A percentile compares a stretch with the other conserved stretches of the same genome.
These are phyloP conservation scores for Nakazawaea siamensis DNA, from an alignment of 805 yeast genomes.

Conservation along the genomic window DNA sequence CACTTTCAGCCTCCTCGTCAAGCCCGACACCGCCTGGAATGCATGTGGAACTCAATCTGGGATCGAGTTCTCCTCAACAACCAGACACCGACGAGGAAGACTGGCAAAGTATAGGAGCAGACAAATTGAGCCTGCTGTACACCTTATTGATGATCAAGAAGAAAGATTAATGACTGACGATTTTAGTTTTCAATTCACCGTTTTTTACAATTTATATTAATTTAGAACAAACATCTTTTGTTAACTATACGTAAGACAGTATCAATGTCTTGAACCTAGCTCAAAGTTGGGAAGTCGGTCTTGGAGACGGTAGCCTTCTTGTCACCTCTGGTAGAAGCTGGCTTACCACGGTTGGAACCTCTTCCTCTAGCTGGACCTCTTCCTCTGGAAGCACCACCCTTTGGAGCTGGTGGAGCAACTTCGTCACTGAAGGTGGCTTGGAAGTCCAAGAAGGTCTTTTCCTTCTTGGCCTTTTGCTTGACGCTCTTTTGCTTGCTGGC, in stretches of 20 bases:
- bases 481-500: constrained; percentile 59
- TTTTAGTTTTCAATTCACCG: no score
- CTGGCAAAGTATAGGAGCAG: constrained; percentile 89
- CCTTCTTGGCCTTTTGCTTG: constrained; percentile 71
- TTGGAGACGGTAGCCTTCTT: constrained; percentile 39
- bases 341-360: constrained; percentile 11
- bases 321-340: constrained; percentile 19
- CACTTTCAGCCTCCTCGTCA: constrained; percentile 12
- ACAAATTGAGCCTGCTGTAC: constrained; percentile 10
- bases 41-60: constrained; percentile 4
- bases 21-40: constrained; percentile 14
- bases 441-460: constrained; percentile 70
- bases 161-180: constrained; percentile 2
- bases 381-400: constrained; percentile 21
- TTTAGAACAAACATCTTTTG: no score
- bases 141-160: constrained; percentile 10
- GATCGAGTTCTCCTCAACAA: constrained; percentile 13
- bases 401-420: constrained; percentile 21
- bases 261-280: no score
- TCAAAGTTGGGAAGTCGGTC: constrained; percentile 70
- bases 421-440: constrained; percentile 65
- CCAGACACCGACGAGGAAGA: constrained; percentile 95
- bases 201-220: no score
- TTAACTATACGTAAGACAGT: no score
- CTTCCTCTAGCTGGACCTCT: constrained; percentile 23